Evolutionary conservation across 768 basidiomycete genomes (phyloP), one percentile per base, ranked within the genome.

Genomic region (Mycena galopus): DNA sequence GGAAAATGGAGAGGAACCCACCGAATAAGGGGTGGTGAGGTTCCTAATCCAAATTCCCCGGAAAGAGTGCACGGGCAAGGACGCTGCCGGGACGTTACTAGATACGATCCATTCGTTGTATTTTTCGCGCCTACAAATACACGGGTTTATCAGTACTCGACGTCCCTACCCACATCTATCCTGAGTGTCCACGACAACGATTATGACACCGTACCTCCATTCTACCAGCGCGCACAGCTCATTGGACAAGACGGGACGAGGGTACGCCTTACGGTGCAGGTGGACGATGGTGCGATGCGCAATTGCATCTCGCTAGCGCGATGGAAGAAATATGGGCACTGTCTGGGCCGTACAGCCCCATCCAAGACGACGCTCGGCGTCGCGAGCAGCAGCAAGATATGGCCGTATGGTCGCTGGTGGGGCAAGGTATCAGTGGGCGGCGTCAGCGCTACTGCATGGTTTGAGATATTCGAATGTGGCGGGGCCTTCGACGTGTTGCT

Each of bases 1-100:
- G 69, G 69, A 56, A 71, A 71, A 71, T 71, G 69, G 69, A 39
- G 64, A 65, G 69, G 69, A 60, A 42, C 57, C 44, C 62, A 19
- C 69, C 69, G 61, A 44, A 32, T 69, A 23, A 64, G 60, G 60
- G 60, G 60, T 69, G 60, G 68, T 33, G 69, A 39, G 44, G 56
- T 51, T 70, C 69, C 62, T 50, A 58, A 42, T 64, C 69, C 2
- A 25, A 70, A 70, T 58, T 27, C 69, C 69, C 69, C 21, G 62
- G 69, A 70, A 35, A 64, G 55, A 64, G 61, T 4, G 8, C 44
- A 12, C 3, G 16, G 55, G 12, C 30, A 29, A 4, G 25, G n/a
- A 35, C 17, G 32, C 30, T 55, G 56, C 69, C 69, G 62, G 69
- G 69, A 70, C 62, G 56, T 70, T 70, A 30, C 61, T 70, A 70